A percentile compares a stretch with the other conserved stretches of the same genome.
phyloP scores from a whole-genome alignment of 495 filamentous ascomycete genomes.

The Pyronema domesticum region DNA sequence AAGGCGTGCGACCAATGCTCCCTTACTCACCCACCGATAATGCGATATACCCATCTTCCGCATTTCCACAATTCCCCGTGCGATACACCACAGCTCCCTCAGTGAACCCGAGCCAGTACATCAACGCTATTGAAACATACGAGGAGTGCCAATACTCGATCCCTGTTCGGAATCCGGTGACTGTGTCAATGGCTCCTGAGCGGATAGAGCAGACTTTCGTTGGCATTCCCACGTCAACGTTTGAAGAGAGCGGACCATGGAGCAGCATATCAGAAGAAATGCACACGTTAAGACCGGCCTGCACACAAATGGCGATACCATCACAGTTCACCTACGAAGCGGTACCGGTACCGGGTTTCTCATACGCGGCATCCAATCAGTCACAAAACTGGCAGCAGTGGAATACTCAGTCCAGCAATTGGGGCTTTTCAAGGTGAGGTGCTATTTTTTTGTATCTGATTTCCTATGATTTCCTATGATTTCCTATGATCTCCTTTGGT shows the following conservation, averaged over 20 bases:
- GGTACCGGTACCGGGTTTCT: too few species aligned
- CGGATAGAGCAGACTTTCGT: too few species aligned
- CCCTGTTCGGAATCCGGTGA: too few species aligned
- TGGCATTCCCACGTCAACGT: too few species aligned
- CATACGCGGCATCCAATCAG: too few species aligned
- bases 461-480: slow-evolving; percentile 1
- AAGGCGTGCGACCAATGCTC: background rate
- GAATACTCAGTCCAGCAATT: slow-evolving; percentile 18
- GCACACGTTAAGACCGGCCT: slow-evolving; percentile 10
- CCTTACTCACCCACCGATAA: background rate
- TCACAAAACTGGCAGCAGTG: slow-evolving; percentile 11
- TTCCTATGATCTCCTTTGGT: background rate
- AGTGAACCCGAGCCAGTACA: too few species aligned
- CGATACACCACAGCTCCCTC: background rate
- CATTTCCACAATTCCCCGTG: background rate
- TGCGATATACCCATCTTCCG: background rate
- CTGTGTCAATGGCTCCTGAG: too few species aligned
- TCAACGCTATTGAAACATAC: too few species aligned
- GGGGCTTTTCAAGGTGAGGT: slow-evolving; percentile 20
- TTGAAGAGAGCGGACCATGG: background rate
- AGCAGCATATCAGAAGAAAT: slow-evolving; percentile 2
- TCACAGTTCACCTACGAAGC: slow-evolving; percentile 11
- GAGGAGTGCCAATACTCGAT: too few species aligned
- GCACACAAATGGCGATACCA: slow-evolving; percentile 15
- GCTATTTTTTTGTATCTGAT: slow-evolving; percentile 1